phyloP scores from a whole-genome alignment of 2,329 filamentous ascomycete genomes.

The Aspergillus texensis region DNA sequence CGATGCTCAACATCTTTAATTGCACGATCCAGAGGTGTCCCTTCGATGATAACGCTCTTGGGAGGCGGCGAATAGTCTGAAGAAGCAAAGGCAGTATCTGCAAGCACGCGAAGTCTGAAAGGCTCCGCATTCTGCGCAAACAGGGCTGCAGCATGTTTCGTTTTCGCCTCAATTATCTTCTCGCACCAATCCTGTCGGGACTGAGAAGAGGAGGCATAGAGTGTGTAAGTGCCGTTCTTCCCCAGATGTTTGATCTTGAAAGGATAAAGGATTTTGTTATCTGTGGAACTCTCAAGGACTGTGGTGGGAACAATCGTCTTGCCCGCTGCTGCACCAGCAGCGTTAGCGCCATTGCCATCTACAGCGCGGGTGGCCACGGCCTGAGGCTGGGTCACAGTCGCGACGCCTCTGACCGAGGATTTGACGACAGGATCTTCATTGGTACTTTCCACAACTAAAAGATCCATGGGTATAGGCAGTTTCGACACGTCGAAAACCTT shows the following conservation, averaged over 20 bases:
- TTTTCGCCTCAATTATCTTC: slow-evolving; percentile 94
- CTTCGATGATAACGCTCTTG: slow-evolving; percentile 77
- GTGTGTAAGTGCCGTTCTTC: slow-evolving; percentile 80
- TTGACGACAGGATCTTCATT: slow-evolving; percentile 91
- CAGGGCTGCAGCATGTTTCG: slow-evolving; percentile 83
- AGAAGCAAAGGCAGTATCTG: slow-evolving; percentile 77
- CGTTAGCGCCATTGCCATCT: slow-evolving; percentile 62
- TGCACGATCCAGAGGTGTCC: slow-evolving; percentile 87
- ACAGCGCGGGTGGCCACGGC: slow-evolving; percentile 48
- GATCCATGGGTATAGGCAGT: slow-evolving; percentile 93
- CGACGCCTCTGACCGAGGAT: slow-evolving; percentile 71
- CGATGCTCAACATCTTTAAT: slow-evolving; percentile 84
- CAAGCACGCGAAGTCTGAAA: slow-evolving; percentile 87
- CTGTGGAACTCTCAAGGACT: slow-evolving; percentile 60
- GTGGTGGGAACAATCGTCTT: slow-evolving; percentile 52
- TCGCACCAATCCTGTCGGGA: slow-evolving; percentile 86
- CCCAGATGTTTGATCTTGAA: slow-evolving; percentile 96
- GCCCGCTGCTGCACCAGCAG: slow-evolving; percentile 63
- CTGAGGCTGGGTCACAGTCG: slow-evolving; percentile 57
- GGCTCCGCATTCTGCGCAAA: slow-evolving; percentile 94
- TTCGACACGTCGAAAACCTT: slow-evolving; percentile 90
- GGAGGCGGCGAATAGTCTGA: slow-evolving; percentile 55
- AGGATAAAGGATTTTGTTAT: slow-evolving; percentile 85
- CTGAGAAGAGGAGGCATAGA: slow-evolving; percentile 78
- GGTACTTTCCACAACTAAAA: slow-evolving; percentile 87